Evolutionary conservation across 1,139 yeast species (phyloP).

Genomic region (Candida labiduridarum): DNA sequence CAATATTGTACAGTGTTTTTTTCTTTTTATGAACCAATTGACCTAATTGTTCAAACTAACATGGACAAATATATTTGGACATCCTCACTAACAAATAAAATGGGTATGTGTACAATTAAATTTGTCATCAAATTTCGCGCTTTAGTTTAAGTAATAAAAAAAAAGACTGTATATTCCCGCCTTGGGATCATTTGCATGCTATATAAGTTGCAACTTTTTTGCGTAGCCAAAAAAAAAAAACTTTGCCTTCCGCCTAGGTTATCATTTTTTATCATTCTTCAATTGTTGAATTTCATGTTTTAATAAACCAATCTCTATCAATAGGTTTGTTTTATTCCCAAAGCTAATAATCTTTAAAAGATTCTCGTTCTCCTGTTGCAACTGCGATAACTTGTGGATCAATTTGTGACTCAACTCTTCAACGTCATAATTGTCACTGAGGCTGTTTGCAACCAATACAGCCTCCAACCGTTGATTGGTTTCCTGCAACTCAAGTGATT

Average conservation of each 20-base stretch:
- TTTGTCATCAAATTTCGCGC: too few relatives aligned
- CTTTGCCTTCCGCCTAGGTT: neutral
- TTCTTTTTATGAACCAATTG: too few relatives aligned
- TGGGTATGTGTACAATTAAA: too few relatives aligned
- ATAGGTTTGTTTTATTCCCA: conserved; percentile 71
- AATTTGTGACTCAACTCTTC: conserved; percentile 79
- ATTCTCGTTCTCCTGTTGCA: conserved; percentile 72
- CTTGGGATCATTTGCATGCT: neutral
- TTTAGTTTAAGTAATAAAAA: too few relatives aligned
- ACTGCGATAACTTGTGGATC: conserved; percentile 59
- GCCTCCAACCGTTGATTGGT: conserved; percentile 67
- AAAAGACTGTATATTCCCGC: neutral
- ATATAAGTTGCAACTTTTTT: too few relatives aligned
- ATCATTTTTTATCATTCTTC: conserved; percentile 13
- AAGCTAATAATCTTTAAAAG: conserved; percentile 70
- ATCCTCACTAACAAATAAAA: too few relatives aligned
- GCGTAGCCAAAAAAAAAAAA: too few relatives aligned
- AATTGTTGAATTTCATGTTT: conserved; percentile 27
- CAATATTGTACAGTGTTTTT: too few relatives aligned
- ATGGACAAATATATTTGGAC: too few relatives aligned
- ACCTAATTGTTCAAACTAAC: too few relatives aligned
- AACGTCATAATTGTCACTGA: conserved; percentile 50
- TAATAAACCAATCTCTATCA: conserved; percentile 67
- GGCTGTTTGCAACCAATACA: conserved; percentile 40
- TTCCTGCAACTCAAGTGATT: conserved; percentile 58